A percentile compares a stretch with the other conserved stretches of the same genome.
Conservation (phyloP, 768 basidiomycete genomes). For the Rhodotorula babjevae region DNA sequence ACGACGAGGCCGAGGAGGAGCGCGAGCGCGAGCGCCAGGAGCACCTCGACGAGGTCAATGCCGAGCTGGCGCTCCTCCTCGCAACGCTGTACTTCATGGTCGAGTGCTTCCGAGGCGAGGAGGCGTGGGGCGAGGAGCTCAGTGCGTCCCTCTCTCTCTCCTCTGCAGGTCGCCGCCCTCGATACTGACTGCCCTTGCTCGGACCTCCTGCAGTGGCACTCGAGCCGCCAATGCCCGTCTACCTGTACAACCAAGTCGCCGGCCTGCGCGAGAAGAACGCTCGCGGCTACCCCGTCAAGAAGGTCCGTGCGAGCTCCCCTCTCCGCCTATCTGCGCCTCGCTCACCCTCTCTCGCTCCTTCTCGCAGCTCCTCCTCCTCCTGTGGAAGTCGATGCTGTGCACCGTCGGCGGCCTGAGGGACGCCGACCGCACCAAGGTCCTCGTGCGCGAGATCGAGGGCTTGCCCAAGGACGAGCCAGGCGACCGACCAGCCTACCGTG, state of each 20-base stretch:
- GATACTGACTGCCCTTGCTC: not conserved
- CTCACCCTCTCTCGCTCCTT: not conserved
- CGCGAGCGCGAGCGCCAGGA: slow-evolving; percentile 60
- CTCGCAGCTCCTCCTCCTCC: slow-evolving; percentile 72
- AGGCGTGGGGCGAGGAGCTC: slow-evolving; percentile 91
- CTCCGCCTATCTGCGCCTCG: not conserved
- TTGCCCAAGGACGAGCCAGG: slow-evolving; percentile 52
- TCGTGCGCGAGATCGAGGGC: slow-evolving; percentile 78
- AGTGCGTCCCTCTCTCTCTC: slow-evolving; percentile 59
- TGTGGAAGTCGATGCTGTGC: slow-evolving; percentile 89
- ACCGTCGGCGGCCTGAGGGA: slow-evolving; percentile 92
- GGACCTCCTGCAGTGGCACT: slow-evolving; percentile 71
- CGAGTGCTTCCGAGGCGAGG: slow-evolving; percentile 86
- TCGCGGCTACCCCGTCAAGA: slow-evolving; percentile 95
- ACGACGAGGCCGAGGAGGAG: slow-evolving; percentile 16
- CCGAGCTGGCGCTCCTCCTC: slow-evolving; percentile 86
- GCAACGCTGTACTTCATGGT: slow-evolving; percentile 93
- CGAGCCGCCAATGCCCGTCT: slow-evolving; percentile 88
- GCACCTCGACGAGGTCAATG: slow-evolving; percentile 80
- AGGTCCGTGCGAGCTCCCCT: slow-evolving; percentile 64
- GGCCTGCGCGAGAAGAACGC: slow-evolving; percentile 86
- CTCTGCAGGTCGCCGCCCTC: not conserved
- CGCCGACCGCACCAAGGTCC: slow-evolving; percentile 70
- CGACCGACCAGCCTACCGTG: slow-evolving; percentile 6
- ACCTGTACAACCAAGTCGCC: slow-evolving; percentile 84